phyloP scores from a whole-genome alignment of 1,284 basidiomycete genomes.

The Porogramme epimiltina region DNA sequence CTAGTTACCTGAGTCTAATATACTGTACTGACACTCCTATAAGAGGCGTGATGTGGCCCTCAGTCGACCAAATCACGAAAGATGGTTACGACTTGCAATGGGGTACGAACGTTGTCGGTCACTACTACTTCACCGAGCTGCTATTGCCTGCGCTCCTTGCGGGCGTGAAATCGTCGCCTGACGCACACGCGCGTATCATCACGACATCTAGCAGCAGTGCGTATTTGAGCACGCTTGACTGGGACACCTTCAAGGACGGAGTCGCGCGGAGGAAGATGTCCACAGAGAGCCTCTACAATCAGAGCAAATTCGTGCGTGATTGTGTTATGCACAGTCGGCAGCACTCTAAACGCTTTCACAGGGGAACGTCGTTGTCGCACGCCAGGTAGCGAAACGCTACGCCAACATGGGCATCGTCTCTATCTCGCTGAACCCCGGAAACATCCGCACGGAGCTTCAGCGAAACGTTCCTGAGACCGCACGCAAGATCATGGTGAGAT shows the following conservation, averaged over 20 bases:
- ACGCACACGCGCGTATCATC: conserved; percentile 43
- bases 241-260: conserved; percentile 31
- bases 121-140: conserved; percentile 43
- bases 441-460: conserved; percentile 14
- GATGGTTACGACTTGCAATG: conserved; percentile 55
- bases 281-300: conserved; percentile 38
- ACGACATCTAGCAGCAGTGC: conserved; percentile 39
- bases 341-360: too few relatives aligned
- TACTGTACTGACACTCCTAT: not conserved
- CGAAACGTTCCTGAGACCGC: conserved; percentile 7
- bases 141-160: conserved; percentile 44
- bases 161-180: conserved; percentile 30
- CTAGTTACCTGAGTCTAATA: conserved; percentile 8
- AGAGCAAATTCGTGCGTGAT: conserved; percentile 45
- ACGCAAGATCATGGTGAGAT: conserved; percentile 11
- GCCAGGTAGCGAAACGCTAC: conserved; percentile 25
- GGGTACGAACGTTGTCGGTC: conserved; percentile 49
- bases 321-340: too few relatives aligned
- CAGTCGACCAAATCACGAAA: conserved; percentile 37
- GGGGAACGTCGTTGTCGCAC: conserved; percentile 7
- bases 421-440: conserved; percentile 41
- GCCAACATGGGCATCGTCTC: conserved; percentile 37
- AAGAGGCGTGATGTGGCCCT: conserved; percentile 51
- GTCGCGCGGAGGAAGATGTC: conserved; percentile 29
- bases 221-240: conserved; percentile 29